Percentiles rank a stretch among this genome's conserved stretches.
phyloP scores from a whole-genome alignment of 116 monocot genomes.

The Posidonia oceanica region DNA sequence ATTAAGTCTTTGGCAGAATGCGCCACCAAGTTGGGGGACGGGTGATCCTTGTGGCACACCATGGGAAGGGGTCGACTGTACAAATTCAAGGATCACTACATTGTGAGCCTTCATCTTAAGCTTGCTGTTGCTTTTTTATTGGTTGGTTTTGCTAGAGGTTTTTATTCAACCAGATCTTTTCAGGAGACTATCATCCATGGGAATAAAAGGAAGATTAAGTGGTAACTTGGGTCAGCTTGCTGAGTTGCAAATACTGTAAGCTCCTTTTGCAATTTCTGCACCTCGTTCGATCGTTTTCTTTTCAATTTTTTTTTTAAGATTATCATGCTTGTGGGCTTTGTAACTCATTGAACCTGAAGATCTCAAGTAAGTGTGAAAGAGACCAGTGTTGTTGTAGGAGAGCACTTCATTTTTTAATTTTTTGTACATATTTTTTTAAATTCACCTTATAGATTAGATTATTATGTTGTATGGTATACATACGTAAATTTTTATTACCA shows the following conservation, averaged over 20 bases:
- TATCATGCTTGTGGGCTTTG: no score
- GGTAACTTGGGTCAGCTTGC: conserved; percentile 40
- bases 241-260: conserved; percentile 42
- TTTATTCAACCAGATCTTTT: neutral
- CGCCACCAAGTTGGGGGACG: conserved; percentile 50
- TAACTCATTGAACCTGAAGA: no score
- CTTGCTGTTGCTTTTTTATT: neutral
- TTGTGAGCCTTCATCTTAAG: conserved; percentile 30
- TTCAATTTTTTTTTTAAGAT: no score
- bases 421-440: no score
- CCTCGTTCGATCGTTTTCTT: no score
- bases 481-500: no score
- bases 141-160: neutral
- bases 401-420: no score
- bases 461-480: no score
- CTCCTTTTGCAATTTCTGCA: neutral
- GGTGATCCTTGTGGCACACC: conserved; percentile 56
- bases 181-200: conserved; percentile 50
- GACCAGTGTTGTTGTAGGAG: no score
- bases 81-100: conserved; percentile 27
- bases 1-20: conserved; percentile 41
- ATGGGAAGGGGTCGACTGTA: conserved; percentile 70
- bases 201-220: conserved; percentile 43
- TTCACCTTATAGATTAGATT: no score
- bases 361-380: no score